Percentiles rank a stretch among this genome's conserved stretches.
These are phyloP conservation scores for Cubamyces lactineus DNA, from an alignment of 768 basidiomycete genomes.

Conservation along the genomic window DNA sequence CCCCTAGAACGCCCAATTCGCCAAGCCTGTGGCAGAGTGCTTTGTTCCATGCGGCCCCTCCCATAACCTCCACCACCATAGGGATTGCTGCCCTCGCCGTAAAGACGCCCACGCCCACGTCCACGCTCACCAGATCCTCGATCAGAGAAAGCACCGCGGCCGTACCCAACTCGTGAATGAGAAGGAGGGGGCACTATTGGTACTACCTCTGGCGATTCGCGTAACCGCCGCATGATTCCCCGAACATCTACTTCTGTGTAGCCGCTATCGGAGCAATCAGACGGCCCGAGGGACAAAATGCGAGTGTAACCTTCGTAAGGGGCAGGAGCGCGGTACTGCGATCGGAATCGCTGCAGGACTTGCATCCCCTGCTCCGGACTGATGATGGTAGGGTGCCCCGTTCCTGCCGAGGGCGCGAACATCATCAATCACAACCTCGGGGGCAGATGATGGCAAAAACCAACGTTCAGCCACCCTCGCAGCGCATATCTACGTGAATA, in stretches of 20 bases:
- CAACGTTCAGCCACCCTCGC: constrained; percentile 61
- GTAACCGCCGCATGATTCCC: constrained; percentile 55
- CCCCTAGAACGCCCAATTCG: background rate
- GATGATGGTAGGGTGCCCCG: constrained; percentile 76
- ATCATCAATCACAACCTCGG: background rate
- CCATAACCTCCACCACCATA: background rate
- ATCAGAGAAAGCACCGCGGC: background rate
- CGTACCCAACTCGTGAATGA: background rate
- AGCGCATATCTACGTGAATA: constrained; percentile 57
- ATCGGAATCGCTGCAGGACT: constrained; percentile 67
- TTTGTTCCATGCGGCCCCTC: background rate
- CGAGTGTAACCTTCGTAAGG: constrained; percentile 68
- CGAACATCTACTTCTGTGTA: constrained; percentile 58
- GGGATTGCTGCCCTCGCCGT: background rate
- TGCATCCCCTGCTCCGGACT: constrained; percentile 57
- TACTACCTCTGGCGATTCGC: constrained; percentile 39
- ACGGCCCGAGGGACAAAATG: constrained; percentile 44
- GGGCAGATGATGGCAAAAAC: constrained; percentile 30
- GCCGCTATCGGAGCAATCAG: constrained; percentile 43
- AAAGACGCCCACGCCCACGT: background rate
- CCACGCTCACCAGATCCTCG: background rate
- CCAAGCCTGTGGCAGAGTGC: constrained; percentile 15
- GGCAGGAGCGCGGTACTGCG: constrained; percentile 59
- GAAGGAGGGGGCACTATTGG: background rate
- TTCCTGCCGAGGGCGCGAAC: constrained; percentile 46